Evolutionary conservation across 371 early-diverging fungal genomes (phyloP).

Genomic region (Saksenaea oblongispora): DNA sequence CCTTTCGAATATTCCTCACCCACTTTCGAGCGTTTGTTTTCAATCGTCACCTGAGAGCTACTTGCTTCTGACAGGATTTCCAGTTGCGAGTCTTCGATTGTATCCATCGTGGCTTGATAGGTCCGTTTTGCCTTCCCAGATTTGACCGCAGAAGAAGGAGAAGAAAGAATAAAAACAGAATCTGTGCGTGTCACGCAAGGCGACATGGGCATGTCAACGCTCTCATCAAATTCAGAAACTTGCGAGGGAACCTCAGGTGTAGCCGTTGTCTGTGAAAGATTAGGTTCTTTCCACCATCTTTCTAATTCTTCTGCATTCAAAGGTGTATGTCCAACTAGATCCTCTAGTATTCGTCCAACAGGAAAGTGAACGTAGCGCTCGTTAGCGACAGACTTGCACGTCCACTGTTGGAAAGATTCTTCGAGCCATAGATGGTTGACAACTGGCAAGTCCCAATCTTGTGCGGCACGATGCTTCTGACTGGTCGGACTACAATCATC

Average conservation of each 20-base stretch:
- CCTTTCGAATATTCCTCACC: no score
- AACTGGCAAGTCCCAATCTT: constrained; percentile 62
- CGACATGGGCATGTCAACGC: neutral
- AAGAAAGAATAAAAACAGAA: neutral
- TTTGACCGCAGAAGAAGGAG: neutral
- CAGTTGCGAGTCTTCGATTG: neutral
- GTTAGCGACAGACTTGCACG: constrained; percentile 51
- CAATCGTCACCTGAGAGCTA: no score
- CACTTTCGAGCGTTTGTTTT: no score
- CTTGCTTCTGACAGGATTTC: neutral
- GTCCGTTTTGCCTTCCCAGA: neutral
- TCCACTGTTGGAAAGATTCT: constrained; percentile 68
- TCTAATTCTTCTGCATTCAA: constrained; percentile 15
- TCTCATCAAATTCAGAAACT: constrained; percentile 4
- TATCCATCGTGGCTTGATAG: neutral
- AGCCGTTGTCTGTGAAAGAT: constrained; percentile 3
- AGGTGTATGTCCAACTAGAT: constrained; percentile 31
- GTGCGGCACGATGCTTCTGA: constrained; percentile 65
- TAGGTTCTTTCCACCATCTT: constrained; percentile 26
- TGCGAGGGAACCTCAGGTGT: constrained; percentile 13
- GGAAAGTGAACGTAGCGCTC: constrained; percentile 58
- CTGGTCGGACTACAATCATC: neutral
- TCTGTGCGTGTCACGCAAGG: neutral
- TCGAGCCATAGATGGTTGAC: constrained; percentile 94
- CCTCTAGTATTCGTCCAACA: constrained; percentile 19